phyloP scores from a whole-genome alignment of 306 rosid species.

The Gastrolobium bilobum region DNA sequence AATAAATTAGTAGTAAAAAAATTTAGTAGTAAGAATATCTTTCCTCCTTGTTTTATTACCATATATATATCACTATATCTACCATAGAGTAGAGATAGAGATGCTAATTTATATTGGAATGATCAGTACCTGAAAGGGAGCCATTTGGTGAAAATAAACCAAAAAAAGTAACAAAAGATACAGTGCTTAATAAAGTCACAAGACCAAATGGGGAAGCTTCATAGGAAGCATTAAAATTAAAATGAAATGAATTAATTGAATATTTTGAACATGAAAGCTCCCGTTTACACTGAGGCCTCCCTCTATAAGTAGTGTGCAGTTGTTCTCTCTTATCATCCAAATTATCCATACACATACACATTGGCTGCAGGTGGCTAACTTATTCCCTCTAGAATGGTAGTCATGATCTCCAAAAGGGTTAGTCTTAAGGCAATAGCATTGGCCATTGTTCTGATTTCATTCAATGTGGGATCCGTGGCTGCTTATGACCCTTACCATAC shows the following conservation, averaged over 20 bases:
- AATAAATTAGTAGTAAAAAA: too few relatives aligned
- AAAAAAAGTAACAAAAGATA: background rate
- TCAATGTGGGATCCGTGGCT: constrained; percentile 62
- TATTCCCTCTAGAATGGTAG: background rate
- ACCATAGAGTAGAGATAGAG: background rate
- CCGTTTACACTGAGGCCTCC: constrained; percentile 7
- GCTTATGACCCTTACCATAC: constrained; percentile 61
- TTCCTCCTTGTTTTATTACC: too few relatives aligned
- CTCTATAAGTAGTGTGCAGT: constrained; percentile 42
- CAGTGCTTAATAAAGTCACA: background rate
- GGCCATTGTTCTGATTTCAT: constrained; percentile 54
- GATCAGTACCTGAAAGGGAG: constrained; percentile 46
- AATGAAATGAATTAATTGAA: background rate
- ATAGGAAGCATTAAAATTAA: constrained; percentile 25
- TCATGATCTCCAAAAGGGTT: constrained; percentile 62
- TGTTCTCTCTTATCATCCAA: too few relatives aligned
- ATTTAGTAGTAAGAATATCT: too few relatives aligned
- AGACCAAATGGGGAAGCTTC: constrained; percentile 52
- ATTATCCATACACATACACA: background rate
- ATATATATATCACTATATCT: background rate
- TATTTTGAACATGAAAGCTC: constrained; percentile 51
- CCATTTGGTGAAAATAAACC: constrained; percentile 21
- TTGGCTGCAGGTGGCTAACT: too few relatives aligned
- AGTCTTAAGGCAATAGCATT: constrained; percentile 61
- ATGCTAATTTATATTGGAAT: constrained; percentile 8